Base-by-base conservation (phyloP, 2,329 filamentous ascomycete species). In the Xylariales sp. region DNA sequence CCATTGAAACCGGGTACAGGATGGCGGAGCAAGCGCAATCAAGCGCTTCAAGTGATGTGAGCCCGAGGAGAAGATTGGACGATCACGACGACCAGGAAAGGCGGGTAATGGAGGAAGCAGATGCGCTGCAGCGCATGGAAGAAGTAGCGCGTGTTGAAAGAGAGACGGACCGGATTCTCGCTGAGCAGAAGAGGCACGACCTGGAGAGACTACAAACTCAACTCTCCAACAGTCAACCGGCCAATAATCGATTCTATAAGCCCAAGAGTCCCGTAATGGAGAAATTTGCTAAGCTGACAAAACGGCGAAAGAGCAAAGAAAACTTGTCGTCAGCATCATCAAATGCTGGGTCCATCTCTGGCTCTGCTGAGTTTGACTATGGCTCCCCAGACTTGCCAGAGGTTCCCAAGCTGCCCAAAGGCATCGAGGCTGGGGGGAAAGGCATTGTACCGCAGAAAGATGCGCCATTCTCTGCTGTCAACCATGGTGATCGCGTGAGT, bases 381-480 rank as follows among this genome's bases (percentile, higher is more conserved):
- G 36, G 37, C 30, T 45, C 29, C 34, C 40, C 29, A 29, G 30
- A 41, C 6, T 45, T 36, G 4, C 43, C 49, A 17, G 48, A 57
- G 20, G 40, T 42, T 8, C 43, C 49, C 19, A 48, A 56, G 27
- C 39, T 42, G 11, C 25, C 32, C n/a, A 29, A 38, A 10, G 46
- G 50, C 33, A 71, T 72, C 40, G 62, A 67, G 42, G 55, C 56
- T n/a, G 67, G 68, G 18, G 69, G 66, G 11, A 65, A 56, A 46
- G 69, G 68, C 40, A 63, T 69, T 40, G 64, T 69, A 5, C 66
- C 69, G 27, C 67, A 70, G 36, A 81, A 73, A 29, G 88, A 94
- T 66, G 86, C 86, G 16, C 89, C 89, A 2, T 70, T 83, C 8
- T 89, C 88, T 38, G 87, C 87, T 12, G 83, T 85, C 41, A 94